Evolutionary conservation across 148 eudicot genomes (phyloP).

Genomic region (Camellia japonica): DNA sequence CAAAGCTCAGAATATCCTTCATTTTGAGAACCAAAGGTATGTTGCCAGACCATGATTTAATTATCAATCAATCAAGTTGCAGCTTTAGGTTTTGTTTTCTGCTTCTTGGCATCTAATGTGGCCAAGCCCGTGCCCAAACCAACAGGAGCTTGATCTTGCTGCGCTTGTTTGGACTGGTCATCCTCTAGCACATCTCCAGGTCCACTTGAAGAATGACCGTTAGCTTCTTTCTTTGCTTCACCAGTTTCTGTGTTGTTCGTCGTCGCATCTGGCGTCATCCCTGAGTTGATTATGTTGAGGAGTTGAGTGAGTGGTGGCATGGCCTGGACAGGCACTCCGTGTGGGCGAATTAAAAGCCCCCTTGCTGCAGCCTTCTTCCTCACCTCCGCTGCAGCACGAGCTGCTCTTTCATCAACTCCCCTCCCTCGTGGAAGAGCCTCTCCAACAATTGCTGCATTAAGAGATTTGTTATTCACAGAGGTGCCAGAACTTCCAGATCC

Average conservation of each 20-base stretch:
- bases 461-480: slow-evolving; percentile 30
- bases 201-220: slow-evolving; percentile 21
- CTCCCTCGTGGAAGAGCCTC: slow-evolving; percentile 62
- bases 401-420: slow-evolving; percentile 81
- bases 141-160: slow-evolving; percentile 48
- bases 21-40: not conserved
- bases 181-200: slow-evolving; percentile 14
- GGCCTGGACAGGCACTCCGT: slow-evolving; percentile 54
- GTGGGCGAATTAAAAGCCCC: slow-evolving; percentile 54
- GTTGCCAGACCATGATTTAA: not conserved
- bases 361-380: slow-evolving; percentile 80
- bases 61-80: slow-evolving; percentile 20
- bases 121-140: slow-evolving; percentile 68
- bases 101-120: slow-evolving; percentile 63
- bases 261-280: slow-evolving; percentile 29
- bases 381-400: slow-evolving; percentile 70
- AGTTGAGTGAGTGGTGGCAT: slow-evolving; percentile 53
- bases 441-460: slow-evolving; percentile 38
- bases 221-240: slow-evolving; percentile 27
- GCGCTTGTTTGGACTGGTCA: slow-evolving; percentile 11
- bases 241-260: slow-evolving; percentile 22
- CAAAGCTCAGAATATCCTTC: not conserved
- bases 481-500: slow-evolving; percentile 39
- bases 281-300: slow-evolving; percentile 51
- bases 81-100: slow-evolving; percentile 46